phyloP scores from a whole-genome alignment of 148 eudicot species.

The Linanthus parryae region DNA sequence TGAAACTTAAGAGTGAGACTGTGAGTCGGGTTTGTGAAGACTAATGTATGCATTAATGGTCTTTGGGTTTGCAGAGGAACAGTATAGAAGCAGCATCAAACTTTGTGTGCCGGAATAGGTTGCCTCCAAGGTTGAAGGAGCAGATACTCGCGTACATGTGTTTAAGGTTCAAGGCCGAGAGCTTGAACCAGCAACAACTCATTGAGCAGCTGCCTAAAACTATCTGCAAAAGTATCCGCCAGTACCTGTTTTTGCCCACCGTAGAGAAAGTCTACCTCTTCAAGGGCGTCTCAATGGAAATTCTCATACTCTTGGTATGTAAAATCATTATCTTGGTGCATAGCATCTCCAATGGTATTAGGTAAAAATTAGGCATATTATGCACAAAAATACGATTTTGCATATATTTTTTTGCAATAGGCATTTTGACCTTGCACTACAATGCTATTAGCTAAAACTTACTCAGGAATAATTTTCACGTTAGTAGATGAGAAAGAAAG shows the following conservation, averaged over 20 bases:
- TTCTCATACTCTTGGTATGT: slow-evolving; percentile 57
- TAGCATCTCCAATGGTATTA: too few relatives aligned
- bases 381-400: too few relatives aligned
- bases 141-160: slow-evolving; percentile 87
- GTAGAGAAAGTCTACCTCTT: slow-evolving; percentile 63
- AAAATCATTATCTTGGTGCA: too few relatives aligned
- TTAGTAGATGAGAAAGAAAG: too few relatives aligned
- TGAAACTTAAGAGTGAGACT: neutral
- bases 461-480: too few relatives aligned
- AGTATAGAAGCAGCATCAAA: slow-evolving; percentile 78
- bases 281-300: slow-evolving; percentile 52
- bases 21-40: too few relatives aligned
- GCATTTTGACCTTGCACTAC: too few relatives aligned
- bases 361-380: too few relatives aligned
- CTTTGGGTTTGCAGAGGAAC: slow-evolving; percentile 35
- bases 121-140: slow-evolving; percentile 69
- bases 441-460: too few relatives aligned
- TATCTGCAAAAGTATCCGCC: slow-evolving; percentile 58
- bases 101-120: slow-evolving; percentile 55
- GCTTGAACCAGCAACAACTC: slow-evolving; percentile 70
- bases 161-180: slow-evolving; percentile 84
- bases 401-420: too few relatives aligned
- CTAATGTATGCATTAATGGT: neutral
- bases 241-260: slow-evolving; percentile 64
- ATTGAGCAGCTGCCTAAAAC: slow-evolving; percentile 73